Conservation (phyloP, 1,284 basidiomycete genomes). For the Caloboletus firmus region DNA sequence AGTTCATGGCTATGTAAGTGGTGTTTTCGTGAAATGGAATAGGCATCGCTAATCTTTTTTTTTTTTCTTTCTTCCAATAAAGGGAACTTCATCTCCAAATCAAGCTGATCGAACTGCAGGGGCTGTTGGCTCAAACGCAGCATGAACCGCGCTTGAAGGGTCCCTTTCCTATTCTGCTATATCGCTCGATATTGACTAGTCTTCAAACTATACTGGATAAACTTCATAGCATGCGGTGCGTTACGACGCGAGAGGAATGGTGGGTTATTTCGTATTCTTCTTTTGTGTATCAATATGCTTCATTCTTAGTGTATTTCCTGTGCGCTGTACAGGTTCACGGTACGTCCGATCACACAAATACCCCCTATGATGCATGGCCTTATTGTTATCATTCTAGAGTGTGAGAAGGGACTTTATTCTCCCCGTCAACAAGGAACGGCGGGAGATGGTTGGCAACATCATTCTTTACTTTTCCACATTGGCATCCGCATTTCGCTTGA, state of each 20-base stretch:
- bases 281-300: neutral
- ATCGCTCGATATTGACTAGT: conserved; percentile 81
- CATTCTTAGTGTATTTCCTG: conserved; percentile 5
- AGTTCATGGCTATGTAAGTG: conserved; percentile 88
- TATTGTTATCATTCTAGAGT: conserved; percentile 41
- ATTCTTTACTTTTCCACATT: conserved; percentile 90
- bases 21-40: neutral
- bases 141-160: conserved; percentile 95
- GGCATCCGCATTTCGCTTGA: conserved; percentile 83
- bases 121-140: conserved; percentile 81
- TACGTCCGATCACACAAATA: conserved; percentile 30
- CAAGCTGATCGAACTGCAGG: conserved; percentile 81
- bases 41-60: conserved; percentile 5
- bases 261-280: conserved; percentile 37
- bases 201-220: conserved; percentile 88
- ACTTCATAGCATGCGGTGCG: conserved; percentile 93
- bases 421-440: conserved; percentile 82
- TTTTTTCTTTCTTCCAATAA: neutral
- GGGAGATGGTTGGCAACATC: conserved; percentile 93
- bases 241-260: conserved; percentile 93
- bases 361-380: neutral
- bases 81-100: conserved; percentile 96
- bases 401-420: conserved; percentile 85
- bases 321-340: conserved; percentile 57
- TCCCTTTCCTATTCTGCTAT: conserved; percentile 81